Conservation (phyloP, 768 basidiomycete genomes). For the Gymnopilus dilepis region DNA sequence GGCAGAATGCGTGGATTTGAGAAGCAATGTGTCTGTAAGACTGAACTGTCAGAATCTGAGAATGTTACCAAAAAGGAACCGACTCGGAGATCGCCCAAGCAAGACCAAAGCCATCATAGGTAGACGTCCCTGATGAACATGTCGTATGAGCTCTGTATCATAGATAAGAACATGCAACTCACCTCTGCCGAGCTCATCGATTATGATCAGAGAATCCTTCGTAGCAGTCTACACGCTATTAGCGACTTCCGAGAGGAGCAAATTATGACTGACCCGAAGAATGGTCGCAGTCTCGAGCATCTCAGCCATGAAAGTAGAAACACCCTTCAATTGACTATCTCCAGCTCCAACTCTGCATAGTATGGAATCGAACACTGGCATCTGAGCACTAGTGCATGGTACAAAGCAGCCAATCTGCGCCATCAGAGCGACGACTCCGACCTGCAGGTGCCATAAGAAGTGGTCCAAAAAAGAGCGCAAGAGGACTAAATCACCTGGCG, state of each 20-base stretch:
- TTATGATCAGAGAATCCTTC: constrained; percentile 92
- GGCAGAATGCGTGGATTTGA: constrained; percentile 89
- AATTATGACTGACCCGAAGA: constrained; percentile 61
- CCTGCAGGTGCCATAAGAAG: constrained; percentile 42
- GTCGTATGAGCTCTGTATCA: no score
- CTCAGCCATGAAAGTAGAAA: constrained; percentile 99
- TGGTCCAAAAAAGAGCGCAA: not conserved
- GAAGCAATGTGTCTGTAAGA: constrained; percentile 84
- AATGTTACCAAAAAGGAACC: constrained; percentile 25
- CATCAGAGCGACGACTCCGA: constrained; percentile 96
- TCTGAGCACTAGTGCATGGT: constrained; percentile 81
- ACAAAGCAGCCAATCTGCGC: constrained; percentile 96
- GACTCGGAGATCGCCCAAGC: constrained; percentile 99
- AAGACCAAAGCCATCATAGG: constrained; percentile 96
- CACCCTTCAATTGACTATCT: constrained; percentile 96
- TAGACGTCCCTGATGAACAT: constrained; percentile 75
- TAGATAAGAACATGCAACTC: not conserved
- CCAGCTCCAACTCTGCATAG: constrained; percentile 96
- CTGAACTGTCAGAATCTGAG: not conserved
- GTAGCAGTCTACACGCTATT: constrained; percentile 72
- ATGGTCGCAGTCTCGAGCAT: constrained; percentile 99
- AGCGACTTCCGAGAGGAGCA: not conserved
- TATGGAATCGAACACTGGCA: constrained; percentile 96
- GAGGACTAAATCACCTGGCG: constrained; percentile 58
- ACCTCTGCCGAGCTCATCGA: constrained; percentile 96